Percentiles rank a stretch among this genome's conserved stretches.
Conservation (phyloP, 2,329 filamentous ascomycete species). For the Phaeosphaeriaceae sp. region DNA sequence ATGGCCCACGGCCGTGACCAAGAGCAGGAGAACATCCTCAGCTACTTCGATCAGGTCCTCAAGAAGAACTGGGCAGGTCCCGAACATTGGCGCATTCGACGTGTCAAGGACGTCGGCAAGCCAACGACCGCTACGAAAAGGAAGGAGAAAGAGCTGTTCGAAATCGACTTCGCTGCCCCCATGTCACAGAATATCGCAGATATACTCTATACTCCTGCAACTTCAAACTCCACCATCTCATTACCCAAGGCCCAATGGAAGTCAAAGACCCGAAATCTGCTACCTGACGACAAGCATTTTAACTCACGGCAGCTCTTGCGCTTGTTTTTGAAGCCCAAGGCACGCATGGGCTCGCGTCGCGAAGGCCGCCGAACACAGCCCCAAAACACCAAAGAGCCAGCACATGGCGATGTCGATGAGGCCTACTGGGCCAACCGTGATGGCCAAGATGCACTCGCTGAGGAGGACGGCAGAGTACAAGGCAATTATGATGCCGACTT, state of each 20-base stretch:
- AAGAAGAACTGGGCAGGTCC: conserved; percentile 98
- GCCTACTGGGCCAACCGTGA: conserved; percentile 82
- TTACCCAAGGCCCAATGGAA: conserved; percentile 95
- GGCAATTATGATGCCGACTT: conserved; percentile 97
- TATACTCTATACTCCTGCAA: conserved; percentile 79
- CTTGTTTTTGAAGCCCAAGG: conserved; percentile 94
- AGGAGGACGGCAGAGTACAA: conserved; percentile 64
- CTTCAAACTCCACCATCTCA: conserved; percentile 80
- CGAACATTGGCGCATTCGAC: conserved; percentile 97
- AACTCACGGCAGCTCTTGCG: conserved; percentile 88
- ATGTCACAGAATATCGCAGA: conserved; percentile 75
- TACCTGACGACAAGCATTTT: conserved; percentile 98
- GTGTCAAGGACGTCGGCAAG: conserved; percentile 79
- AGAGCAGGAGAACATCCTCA: conserved; percentile 93
- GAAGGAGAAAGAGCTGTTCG: conserved; percentile 96
- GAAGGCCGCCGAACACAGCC: conserved; percentile 40
- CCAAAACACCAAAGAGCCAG: conserved; percentile 54
- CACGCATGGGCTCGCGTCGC: conserved; percentile 74
- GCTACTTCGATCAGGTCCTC: conserved; percentile 94
- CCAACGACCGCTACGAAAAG: conserved; percentile 66
- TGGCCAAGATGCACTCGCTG: conserved; percentile 36
- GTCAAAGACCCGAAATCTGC: conserved; percentile 87
- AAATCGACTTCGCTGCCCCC: conserved; percentile 85
- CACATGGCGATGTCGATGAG: conserved; percentile 85
- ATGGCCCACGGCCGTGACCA: conserved; percentile 71